Percentiles rank a stretch among this genome's conserved stretches.
Conservation (phyloP, 1,284 basidiomycete species). For the Boletellus dicymbophilus region DNA sequence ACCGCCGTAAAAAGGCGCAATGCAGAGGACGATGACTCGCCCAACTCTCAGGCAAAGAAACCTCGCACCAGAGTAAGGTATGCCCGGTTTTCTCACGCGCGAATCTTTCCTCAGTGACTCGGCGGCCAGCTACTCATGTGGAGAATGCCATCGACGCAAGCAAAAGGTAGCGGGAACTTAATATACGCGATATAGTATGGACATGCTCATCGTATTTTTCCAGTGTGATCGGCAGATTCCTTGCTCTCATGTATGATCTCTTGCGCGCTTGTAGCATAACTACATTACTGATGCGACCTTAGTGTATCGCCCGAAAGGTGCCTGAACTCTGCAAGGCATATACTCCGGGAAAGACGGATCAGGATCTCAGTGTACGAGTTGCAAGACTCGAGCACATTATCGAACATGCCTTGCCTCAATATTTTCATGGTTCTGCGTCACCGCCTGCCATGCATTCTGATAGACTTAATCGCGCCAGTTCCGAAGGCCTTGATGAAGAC, state of each 20-base stretch:
- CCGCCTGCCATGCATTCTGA: constrained; percentile 35
- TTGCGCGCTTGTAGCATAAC: constrained; percentile 1
- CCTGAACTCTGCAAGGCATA: constrained; percentile 84
- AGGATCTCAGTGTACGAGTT: constrained; percentile 72
- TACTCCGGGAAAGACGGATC: constrained; percentile 81
- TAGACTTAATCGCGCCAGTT: constrained; percentile 44
- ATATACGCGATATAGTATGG: constrained; percentile 7
- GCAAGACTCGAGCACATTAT: constrained; percentile 77
- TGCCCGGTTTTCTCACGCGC: constrained; percentile 8
- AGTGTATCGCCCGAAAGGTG: constrained; percentile 82
- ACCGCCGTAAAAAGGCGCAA: constrained; percentile 58
- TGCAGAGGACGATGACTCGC: constrained; percentile 56
- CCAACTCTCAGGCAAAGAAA: constrained; percentile 57
- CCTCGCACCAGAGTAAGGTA: constrained; percentile 74
- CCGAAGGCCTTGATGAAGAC: constrained; percentile 57
- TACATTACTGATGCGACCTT: constrained; percentile 13
- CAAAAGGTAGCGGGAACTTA: constrained; percentile 58
- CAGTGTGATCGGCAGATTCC: constrained; percentile 82
- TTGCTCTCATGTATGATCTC: constrained; percentile 66
- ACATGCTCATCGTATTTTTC: constrained; percentile 22
- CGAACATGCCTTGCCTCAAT: constrained; percentile 75
- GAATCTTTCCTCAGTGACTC: constrained; percentile 4
- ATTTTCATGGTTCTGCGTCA: constrained; percentile 44
- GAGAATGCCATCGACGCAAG: constrained; percentile 82
- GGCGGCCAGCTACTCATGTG: constrained; percentile 81